Evolutionary conservation across 2,329 filamentous ascomycete genomes (phyloP).

Genomic region (Fusarium begoniae): DNA sequence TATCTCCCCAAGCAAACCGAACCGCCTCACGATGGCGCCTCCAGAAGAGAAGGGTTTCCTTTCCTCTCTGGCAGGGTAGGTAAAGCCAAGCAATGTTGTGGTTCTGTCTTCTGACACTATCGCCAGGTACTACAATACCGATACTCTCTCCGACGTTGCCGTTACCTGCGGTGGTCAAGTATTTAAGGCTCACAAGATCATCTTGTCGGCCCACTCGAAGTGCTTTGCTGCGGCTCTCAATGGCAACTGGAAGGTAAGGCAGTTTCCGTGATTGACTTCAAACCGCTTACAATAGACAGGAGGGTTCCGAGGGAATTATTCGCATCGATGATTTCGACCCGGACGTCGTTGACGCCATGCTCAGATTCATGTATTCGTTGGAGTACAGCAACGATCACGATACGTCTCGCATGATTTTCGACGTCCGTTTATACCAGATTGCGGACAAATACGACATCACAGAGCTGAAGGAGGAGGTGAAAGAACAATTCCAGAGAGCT

Average conservation of each 20-base stretch:
- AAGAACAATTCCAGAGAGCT: neutral
- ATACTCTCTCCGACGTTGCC: neutral
- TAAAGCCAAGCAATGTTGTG: no score
- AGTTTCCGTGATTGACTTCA: no score
- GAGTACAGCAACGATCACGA: neutral
- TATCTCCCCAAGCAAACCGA: no score
- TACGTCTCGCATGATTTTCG: neutral
- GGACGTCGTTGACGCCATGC: neutral
- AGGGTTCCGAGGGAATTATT: neutral
- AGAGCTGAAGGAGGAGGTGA: fast-evolving
- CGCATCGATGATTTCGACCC: neutral
- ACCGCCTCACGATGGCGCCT: neutral
- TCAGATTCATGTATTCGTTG: neutral
- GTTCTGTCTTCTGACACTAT: neutral
- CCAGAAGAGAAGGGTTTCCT: neutral
- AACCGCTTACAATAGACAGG: neutral
- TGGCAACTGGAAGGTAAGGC: constrained; percentile 5
- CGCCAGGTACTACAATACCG: neutral
- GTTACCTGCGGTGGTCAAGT: neutral
- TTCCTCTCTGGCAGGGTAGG: fast-evolving
- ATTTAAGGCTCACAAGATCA: constrained; percentile 1
- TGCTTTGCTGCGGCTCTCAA: neutral
- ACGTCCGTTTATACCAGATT: neutral
- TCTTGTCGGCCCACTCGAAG: neutral
- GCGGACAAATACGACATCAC: neutral